A percentile compares a stretch with the other conserved stretches of the same genome.
Evolutionary conservation across 1,284 basidiomycete species (phyloP).

Genomic region (Moesziomyces parantarcticus): DNA sequence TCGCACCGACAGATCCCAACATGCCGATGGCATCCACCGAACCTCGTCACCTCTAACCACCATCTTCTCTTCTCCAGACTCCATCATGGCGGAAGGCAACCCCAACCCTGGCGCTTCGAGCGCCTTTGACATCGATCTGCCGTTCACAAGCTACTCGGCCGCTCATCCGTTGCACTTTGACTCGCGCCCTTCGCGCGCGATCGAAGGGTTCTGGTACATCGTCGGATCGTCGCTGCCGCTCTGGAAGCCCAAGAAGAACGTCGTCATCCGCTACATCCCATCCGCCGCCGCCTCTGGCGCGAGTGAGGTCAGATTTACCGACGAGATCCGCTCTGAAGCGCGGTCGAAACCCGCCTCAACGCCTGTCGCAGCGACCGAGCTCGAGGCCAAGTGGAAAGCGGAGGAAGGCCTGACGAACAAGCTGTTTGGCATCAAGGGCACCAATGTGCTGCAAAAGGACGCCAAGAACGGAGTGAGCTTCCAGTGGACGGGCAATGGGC

Average conservation of each 20-base stretch:
- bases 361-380: slow-evolving; percentile 7
- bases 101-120: not conserved
- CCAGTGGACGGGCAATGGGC: slow-evolving; percentile 49
- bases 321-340: slow-evolving; percentile 45
- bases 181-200: slow-evolving; percentile 16
- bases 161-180: slow-evolving; percentile 37
- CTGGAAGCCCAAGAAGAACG: slow-evolving; percentile 48
- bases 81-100: slow-evolving; percentile 4
- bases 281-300: slow-evolving; percentile 2
- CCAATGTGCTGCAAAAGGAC: slow-evolving; percentile 40
- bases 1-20: too few species aligned
- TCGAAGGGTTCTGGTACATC: slow-evolving; percentile 46
- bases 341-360: slow-evolving; percentile 20
- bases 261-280: slow-evolving; percentile 44
- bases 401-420: slow-evolving; percentile 42
- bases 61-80: not conserved
- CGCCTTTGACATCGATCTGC: slow-evolving; percentile 46
- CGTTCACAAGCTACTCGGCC: slow-evolving; percentile 29
- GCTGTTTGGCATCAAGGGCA: slow-evolving; percentile 45
- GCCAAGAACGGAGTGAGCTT: slow-evolving; percentile 47
- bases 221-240: slow-evolving; percentile 36
- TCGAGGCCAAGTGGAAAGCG: slow-evolving; percentile 30
- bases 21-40: not conserved
- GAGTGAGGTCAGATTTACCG: slow-evolving; percentile 38
- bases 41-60: not conserved